Percentiles rank a stretch among this genome's conserved stretches.
Conservation (phyloP, 805 yeast genomes). For the Jamesozyma spencerorum region DNA sequence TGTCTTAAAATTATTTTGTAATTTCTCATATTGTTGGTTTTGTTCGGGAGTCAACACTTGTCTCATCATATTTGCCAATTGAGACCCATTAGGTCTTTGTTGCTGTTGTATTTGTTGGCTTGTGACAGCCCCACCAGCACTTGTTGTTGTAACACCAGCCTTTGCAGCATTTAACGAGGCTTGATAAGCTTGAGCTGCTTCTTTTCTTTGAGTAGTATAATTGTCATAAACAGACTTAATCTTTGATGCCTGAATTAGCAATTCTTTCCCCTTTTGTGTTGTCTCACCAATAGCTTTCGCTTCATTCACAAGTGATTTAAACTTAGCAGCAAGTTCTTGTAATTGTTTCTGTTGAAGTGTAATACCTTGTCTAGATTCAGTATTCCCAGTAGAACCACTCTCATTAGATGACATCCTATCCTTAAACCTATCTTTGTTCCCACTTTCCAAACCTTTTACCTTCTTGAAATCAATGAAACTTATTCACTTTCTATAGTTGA, state of each 20-base stretch:
- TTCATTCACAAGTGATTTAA: slow-evolving; percentile 47
- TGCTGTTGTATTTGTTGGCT: slow-evolving; percentile 5
- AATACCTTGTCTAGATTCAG: not conserved
- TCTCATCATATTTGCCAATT: slow-evolving; percentile 22
- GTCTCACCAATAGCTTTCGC: slow-evolving; percentile 56
- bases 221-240: slow-evolving; percentile 52
- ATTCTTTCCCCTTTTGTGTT: slow-evolving; percentile 54
- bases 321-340: slow-evolving; percentile 50
- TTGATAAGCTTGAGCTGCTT: slow-evolving; percentile 10
- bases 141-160: slow-evolving; percentile 3
- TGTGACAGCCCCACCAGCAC: too few relatives aligned
- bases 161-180: slow-evolving; percentile 6
- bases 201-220: slow-evolving; percentile 35
- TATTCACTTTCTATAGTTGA: too few relatives aligned
- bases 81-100: slow-evolving; percentile 9
- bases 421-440: not conserved
- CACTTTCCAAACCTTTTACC: too few relatives aligned
- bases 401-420: not conserved
- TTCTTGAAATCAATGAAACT: too few relatives aligned
- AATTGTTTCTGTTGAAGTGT: slow-evolving; percentile 24
- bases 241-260: slow-evolving; percentile 51
- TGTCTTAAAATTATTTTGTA: slow-evolving; percentile 21
- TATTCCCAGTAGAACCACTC: not conserved
- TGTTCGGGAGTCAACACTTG: slow-evolving; percentile 26
- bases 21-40: slow-evolving; percentile 23